A percentile compares a stretch with the other conserved stretches of the same genome.
Conservation (phyloP, 257 asterid species). For the Scutellaria galericulata region DNA sequence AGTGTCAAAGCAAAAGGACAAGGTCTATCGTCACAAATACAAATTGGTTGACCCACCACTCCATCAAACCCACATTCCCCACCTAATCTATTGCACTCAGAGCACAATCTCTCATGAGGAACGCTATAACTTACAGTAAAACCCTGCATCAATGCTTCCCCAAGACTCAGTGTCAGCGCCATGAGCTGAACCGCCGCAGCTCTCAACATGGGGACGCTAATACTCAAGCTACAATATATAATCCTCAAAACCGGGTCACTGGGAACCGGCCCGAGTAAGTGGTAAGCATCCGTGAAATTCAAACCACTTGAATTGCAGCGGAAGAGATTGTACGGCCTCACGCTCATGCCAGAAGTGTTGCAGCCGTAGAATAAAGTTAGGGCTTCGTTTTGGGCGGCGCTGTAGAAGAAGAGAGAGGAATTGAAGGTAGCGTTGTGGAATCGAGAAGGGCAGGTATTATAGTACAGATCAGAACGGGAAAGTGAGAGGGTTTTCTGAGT, state of each 20-base stretch:
- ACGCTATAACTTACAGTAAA: conserved; percentile 59
- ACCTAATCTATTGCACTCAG: conserved; percentile 48
- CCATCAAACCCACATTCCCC: conserved; percentile 71
- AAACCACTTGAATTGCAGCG: conserved; percentile 38
- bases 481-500: conserved; percentile 39
- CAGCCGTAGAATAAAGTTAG: conserved; percentile 62
- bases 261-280: conserved; percentile 57
- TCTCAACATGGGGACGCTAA: conserved; percentile 52
- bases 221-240: conserved; percentile 38
- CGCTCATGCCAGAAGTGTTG: conserved; percentile 39
- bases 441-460: conserved; percentile 50
- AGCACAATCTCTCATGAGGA: conserved; percentile 52
- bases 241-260: conserved; percentile 50
- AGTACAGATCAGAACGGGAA: conserved; percentile 56
- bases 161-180: conserved; percentile 33
- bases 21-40: conserved; percentile 58
- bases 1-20: conserved; percentile 43
- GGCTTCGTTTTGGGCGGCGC: conserved; percentile 35
- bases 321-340: conserved; percentile 50
- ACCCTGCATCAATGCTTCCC: conserved; percentile 60
- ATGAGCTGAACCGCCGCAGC: conserved; percentile 40
- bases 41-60: conserved; percentile 43
- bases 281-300: conserved; percentile 44
- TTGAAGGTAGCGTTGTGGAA: conserved; percentile 48
- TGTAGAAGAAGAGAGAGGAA: conserved; percentile 36